phyloP scores from a whole-genome alignment of 345 rosid species.

The Brassica carinata region DNA sequence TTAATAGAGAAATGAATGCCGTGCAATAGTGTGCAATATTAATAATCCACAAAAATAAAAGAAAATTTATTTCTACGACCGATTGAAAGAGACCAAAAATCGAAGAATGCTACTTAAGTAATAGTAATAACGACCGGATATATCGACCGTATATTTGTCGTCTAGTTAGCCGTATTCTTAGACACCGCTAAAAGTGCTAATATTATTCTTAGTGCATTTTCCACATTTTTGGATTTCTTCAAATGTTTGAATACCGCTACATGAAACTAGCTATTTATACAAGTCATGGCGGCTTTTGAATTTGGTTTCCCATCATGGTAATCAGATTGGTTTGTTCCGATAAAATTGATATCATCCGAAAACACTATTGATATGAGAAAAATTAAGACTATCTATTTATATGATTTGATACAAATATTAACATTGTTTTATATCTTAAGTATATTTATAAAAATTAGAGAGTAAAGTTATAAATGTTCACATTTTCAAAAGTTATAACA shows the following conservation, averaged over 20 bases:
- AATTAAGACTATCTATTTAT: neutral
- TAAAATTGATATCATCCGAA: neutral
- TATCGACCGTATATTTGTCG: neutral
- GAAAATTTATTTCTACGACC: neutral
- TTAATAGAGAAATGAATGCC: neutral
- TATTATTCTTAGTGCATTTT: conserved; percentile 2
- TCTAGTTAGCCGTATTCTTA: neutral
- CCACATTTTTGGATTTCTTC: conserved; percentile 16
- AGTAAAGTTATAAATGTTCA: neutral
- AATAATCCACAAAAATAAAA: neutral
- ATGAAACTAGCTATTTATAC: neutral
- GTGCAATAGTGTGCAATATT: neutral
- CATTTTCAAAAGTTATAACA: neutral
- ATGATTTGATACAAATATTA: neutral
- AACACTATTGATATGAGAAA: neutral
- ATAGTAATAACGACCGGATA: too few relatives aligned
- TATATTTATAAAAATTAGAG: neutral
- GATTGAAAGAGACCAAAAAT: neutral
- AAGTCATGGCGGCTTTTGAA: neutral
- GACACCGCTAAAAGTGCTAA: neutral
- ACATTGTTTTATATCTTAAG: neutral
- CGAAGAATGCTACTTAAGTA: neutral
- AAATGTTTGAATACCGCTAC: neutral
- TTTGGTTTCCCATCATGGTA: neutral
- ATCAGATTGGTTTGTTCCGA: neutral